Conservation (phyloP, 257 asterid genomes). For the Pogostemon cablin region DNA sequence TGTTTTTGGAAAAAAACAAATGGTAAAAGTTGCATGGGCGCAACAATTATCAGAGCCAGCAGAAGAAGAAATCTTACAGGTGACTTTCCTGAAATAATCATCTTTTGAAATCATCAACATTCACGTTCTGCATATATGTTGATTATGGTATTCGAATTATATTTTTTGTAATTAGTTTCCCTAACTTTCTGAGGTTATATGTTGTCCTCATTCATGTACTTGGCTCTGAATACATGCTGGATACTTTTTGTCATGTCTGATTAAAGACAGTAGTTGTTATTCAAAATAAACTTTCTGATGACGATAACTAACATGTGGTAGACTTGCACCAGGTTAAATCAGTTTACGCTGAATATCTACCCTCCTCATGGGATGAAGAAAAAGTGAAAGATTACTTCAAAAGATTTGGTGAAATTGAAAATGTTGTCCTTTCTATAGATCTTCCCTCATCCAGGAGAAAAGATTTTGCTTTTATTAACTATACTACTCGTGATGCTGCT, state of each 20-base stretch:
- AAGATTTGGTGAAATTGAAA: slow-evolving; percentile 77
- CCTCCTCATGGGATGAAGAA: slow-evolving; percentile 65
- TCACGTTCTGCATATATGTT: slow-evolving; percentile 3
- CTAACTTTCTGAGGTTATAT: background rate
- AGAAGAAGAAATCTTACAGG: slow-evolving; percentile 71
- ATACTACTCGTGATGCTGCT: slow-evolving; percentile 64
- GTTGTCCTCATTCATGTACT: slow-evolving; percentile 21
- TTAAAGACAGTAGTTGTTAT: slow-evolving; percentile 13
- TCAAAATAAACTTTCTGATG: slow-evolving; percentile 17
- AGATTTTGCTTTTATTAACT: slow-evolving; percentile 71
- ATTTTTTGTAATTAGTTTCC: background rate
- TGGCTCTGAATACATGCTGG: slow-evolving; percentile 15
- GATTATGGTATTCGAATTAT: background rate
- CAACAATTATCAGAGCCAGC: slow-evolving; percentile 59
- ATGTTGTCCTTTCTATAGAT: slow-evolving; percentile 57
- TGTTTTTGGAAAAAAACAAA: slow-evolving; percentile 43
- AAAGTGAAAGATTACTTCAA: slow-evolving; percentile 53
- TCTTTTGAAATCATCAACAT: slow-evolving; percentile 26
- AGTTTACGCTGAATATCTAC: slow-evolving; percentile 68
- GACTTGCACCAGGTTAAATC: slow-evolving; percentile 56
- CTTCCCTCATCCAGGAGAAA: slow-evolving; percentile 62
- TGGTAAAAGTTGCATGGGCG: slow-evolving; percentile 75
- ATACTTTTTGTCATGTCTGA: background rate
- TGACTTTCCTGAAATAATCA: slow-evolving; percentile 36
- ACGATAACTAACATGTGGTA: slow-evolving; percentile 23